A percentile compares a stretch with the other conserved stretches of the same genome.
These are phyloP conservation scores for Cladophialophora chaetospira DNA, from an alignment of 2,329 filamentous ascomycete genomes.

Conservation along the genomic window DNA sequence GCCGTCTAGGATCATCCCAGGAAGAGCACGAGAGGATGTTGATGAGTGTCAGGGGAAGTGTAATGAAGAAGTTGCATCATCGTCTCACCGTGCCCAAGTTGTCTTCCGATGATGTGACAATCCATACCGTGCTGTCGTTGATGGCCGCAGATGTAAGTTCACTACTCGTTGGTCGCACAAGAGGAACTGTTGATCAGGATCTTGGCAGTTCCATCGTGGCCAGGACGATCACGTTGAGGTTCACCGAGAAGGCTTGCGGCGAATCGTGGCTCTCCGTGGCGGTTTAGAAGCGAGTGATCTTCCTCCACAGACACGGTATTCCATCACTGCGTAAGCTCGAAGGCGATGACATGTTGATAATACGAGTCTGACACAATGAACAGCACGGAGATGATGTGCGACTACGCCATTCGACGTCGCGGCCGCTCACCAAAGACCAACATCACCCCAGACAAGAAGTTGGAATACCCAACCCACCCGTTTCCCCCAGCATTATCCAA, in stretches of 20 bases:
- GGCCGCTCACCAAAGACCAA: conserved; percentile 5
- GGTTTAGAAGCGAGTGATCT: conserved; percentile 1
- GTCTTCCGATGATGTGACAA: conserved; percentile 12
- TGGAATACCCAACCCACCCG: conserved; percentile 19
- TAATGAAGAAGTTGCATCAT: conserved; percentile 11
- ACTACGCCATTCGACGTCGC: conserved; percentile 8
- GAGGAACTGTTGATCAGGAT: background rate
- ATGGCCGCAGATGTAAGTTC: conserved; percentile 12
- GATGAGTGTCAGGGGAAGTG: conserved; percentile 3
- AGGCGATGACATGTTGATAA: background rate
- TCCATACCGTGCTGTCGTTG: conserved; percentile 5
- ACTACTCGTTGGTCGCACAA: background rate
- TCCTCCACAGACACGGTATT: conserved; percentile 8
- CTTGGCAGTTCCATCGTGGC: conserved; percentile 3
- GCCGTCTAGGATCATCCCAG: background rate
- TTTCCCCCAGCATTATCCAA: conserved; percentile 12
- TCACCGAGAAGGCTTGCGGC: conserved; percentile 12
- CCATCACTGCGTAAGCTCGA: conserved; percentile 8
- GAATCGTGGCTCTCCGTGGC: conserved; percentile 10
- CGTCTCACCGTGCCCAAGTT: conserved; percentile 6
- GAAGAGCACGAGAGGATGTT: conserved; percentile 3
- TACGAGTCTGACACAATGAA: background rate
- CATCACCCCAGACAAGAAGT: background rate
- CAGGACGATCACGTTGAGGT: conserved; percentile 12
- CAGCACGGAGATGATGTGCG: conserved; percentile 17